Evolutionary conservation across 2,329 filamentous ascomycete species (phyloP).

Genomic region (Pseudocercospora crystallina): DNA sequence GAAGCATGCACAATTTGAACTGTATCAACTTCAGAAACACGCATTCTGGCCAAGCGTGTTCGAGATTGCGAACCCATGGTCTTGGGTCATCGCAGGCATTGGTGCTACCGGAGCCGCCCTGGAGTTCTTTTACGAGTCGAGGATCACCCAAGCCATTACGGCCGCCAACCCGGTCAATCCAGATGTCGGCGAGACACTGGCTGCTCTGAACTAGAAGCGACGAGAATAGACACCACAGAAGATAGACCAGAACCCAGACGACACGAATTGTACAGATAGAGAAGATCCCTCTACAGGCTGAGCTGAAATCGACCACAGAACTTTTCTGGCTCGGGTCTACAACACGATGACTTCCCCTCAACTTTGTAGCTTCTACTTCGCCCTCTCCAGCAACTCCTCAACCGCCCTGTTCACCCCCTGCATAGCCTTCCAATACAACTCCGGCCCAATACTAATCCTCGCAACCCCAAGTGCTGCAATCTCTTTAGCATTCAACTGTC

Average conservation of each 20-base stretch:
- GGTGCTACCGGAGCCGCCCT: conserved; percentile 48
- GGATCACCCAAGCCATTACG: background rate
- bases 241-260: background rate
- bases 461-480: conserved; percentile 51
- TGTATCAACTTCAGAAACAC: conserved; percentile 57
- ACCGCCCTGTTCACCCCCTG: conserved; percentile 9
- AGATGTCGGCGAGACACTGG: conserved; percentile 11
- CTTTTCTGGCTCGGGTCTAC: no score
- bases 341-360: no score
- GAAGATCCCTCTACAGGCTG: no score
- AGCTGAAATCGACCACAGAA: no score
- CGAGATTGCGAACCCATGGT: conserved; percentile 57
- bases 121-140: conserved; percentile 10
- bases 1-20: conserved; percentile 55
- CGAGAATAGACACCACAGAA: background rate
- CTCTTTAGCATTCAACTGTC: conserved; percentile 39
- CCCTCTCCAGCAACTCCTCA: background rate
- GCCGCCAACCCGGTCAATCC: conserved; percentile 6
- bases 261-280: no score
- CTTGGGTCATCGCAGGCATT: conserved; percentile 53
- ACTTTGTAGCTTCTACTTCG: background rate
- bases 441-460: conserved; percentile 57
- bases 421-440: conserved; percentile 20
- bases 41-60: conserved; percentile 58
- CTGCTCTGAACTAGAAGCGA: conserved; percentile 3